Evolutionary conservation across 208 protist genomes (phyloP), one percentile per base, ranked within the genome.

Genomic region (Wallacemonas collosoma): DNA sequence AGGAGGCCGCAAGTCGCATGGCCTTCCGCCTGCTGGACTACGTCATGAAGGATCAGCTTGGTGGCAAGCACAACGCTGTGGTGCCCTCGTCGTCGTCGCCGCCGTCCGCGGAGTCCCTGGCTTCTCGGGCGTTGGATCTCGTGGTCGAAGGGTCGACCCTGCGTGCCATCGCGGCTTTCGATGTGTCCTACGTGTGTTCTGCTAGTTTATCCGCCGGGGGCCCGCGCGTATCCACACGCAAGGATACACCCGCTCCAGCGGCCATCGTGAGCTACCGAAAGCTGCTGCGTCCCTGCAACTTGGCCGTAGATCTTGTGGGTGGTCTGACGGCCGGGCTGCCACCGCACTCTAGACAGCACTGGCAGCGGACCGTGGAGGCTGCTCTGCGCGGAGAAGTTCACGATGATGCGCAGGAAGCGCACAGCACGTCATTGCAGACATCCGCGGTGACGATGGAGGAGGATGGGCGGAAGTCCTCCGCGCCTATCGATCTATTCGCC

Each of bases 1-100:
- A 76, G 66, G 70, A 77, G 58, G 73, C 71, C 2, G 73, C 77
- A 2, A 77, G 78, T 2, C 56, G 75, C 36, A 72, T 89, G 62
- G 79, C 77, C 11, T 73, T 85, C 68, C 78, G 67, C n/a, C 71
- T 95, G 35, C 45, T 95, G 57, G 80, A 87, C 55, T 90, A 93
- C 70, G 82, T 95, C 8, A 76, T 95, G 77, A 56, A 57, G 39
- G 48, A 64, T 17, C 77, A 85, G 54, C 72, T 88, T 1, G 87
- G 87, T 26, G 90, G 90, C 8, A 72, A 80, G 43, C 86, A 90
- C 68, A 93, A 91, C 72, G 75, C 84, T 47, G 65, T 9, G 53
- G 35, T 57, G 61, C 41, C 48, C 8, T 15, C 48, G n/a, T 12
- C 48, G 11, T 35, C 26, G 9, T 36, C 51, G 53, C 51, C 6